Evolutionary conservation across 2,329 filamentous ascomycete species (phyloP).

Genomic region (Sordariomycetes sp.): DNA sequence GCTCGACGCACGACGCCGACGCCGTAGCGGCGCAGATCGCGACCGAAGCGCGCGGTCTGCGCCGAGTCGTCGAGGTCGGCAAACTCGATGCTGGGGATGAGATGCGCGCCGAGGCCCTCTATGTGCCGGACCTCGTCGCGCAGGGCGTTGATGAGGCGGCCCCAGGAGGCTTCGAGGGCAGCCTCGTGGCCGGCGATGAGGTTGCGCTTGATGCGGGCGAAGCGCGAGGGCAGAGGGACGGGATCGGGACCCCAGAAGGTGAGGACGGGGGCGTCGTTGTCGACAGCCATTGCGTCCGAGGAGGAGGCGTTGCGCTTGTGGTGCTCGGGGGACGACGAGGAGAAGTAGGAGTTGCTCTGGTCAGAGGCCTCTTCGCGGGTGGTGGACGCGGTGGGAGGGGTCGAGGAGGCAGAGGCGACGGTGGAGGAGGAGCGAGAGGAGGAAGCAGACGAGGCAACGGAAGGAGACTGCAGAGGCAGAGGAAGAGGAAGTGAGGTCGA

Average conservation of each 20-base stretch:
- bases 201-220: constrained; percentile 45
- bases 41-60: constrained; percentile 44
- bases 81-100: constrained; percentile 49
- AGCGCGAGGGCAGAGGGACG: constrained; percentile 49
- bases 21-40: constrained; percentile 51
- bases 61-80: constrained; percentile 35
- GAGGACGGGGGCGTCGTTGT: constrained; percentile 40
- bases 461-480: constrained; percentile 2
- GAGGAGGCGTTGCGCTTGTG: background rate
- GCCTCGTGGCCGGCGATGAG: constrained; percentile 46
- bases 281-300: constrained; percentile 8
- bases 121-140: constrained; percentile 43
- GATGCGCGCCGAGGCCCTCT: constrained; percentile 35
- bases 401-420: constrained; percentile 1
- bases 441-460: constrained; percentile 3
- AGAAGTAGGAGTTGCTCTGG: constrained; percentile 3
- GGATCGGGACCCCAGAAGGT: constrained; percentile 49
- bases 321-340: background rate
- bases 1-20: constrained; percentile 58
- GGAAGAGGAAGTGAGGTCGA: background rate
- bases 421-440: background rate
- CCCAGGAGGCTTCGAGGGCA: constrained; percentile 45
- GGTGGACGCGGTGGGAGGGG: background rate
- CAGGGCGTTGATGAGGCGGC: constrained; percentile 40
- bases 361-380: background rate